phyloP scores from a whole-genome alignment of 2,329 filamentous ascomycete genomes.

The Diaporthe helianthi region DNA sequence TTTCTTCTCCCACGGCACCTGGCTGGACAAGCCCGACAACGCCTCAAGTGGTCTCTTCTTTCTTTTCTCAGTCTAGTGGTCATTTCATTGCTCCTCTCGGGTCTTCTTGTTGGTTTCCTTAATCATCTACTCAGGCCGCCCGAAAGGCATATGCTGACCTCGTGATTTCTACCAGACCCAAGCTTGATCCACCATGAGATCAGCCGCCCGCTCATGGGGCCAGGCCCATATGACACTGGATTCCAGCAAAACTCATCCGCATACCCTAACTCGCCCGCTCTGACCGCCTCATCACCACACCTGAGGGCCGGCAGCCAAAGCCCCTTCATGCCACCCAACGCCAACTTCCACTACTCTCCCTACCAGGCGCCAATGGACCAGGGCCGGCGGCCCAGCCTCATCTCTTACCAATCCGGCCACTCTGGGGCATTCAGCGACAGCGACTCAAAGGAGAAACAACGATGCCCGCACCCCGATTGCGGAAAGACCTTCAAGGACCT shows the following conservation, averaged over 20 bases:
- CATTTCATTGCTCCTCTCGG: conserved; percentile 59
- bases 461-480: conserved; percentile 84
- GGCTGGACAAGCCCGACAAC: conserved; percentile 43
- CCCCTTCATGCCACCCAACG: conserved; percentile 60
- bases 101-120: conserved; percentile 61
- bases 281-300: conserved; percentile 60
- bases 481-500: conserved; percentile 89
- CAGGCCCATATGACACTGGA: conserved; percentile 55
- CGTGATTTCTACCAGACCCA: conserved; percentile 52
- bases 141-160: conserved; percentile 45
- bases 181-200: conserved; percentile 64
- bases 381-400: conserved; percentile 69
- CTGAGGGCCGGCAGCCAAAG: conserved; percentile 66
- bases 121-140: conserved; percentile 39
- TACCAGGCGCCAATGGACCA: conserved; percentile 57
- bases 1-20: conserved; percentile 43
- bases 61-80: conserved; percentile 61
- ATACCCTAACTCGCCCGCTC: conserved; percentile 69
- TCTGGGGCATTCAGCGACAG: conserved; percentile 66
- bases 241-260: conserved; percentile 54
- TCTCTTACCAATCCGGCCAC: conserved; percentile 72
- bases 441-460: conserved; percentile 71
- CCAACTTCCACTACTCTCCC: conserved; percentile 58
- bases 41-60: conserved; percentile 49
- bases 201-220: conserved; percentile 52